A percentile compares a stretch with the other conserved stretches of the same genome.
Evolutionary conservation across 352 stramenopile species (phyloP).

Genomic region (Thalassiosira ordinaria): DNA sequence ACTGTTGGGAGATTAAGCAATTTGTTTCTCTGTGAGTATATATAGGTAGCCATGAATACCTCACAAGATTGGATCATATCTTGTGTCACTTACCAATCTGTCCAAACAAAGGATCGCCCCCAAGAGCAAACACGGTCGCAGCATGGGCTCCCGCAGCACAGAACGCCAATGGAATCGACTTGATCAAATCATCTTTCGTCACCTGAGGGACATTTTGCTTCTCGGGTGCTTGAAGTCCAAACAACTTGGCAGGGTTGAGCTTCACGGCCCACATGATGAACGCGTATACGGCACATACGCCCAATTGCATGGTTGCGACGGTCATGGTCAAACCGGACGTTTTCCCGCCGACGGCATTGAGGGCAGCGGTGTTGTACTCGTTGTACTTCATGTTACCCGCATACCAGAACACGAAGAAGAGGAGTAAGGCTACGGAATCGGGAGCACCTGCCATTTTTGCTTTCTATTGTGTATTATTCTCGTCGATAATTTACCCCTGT

Average conservation of each 20-base stretch:
- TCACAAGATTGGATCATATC: too few relatives aligned
- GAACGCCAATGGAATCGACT: conserved; percentile 67
- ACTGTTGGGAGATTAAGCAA: conserved; percentile 28
- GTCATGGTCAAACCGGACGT: conserved; percentile 62
- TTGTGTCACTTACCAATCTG: conserved; percentile 53
- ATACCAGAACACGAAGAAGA: conserved; percentile 76
- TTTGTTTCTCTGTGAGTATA: too few relatives aligned
- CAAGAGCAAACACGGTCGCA: conserved; percentile 63
- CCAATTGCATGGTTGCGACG: conserved; percentile 61
- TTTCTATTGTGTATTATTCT: too few relatives aligned
- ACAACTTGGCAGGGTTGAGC: conserved; percentile 62
- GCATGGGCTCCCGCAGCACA: conserved; percentile 65
- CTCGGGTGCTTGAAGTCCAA: conserved; percentile 55
- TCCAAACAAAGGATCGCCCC: conserved; percentile 66
- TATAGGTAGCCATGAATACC: too few relatives aligned
- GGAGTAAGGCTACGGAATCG: conserved; percentile 56
- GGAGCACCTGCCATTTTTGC: conserved; percentile 48
- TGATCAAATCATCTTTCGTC: conserved; percentile 59
- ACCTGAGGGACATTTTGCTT: conserved; percentile 59
- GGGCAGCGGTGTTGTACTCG: conserved; percentile 67
- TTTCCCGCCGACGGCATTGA: conserved; percentile 63
- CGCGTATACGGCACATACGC: conserved; percentile 66
- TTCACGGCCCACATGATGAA: conserved; percentile 67
- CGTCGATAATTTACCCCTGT: too few relatives aligned
- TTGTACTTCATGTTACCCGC: conserved; percentile 76